These are phyloP conservation scores for Colletotrichum sp. DNA, from an alignment of 2,329 filamentous ascomycete genomes.

Conservation along the genomic window DNA sequence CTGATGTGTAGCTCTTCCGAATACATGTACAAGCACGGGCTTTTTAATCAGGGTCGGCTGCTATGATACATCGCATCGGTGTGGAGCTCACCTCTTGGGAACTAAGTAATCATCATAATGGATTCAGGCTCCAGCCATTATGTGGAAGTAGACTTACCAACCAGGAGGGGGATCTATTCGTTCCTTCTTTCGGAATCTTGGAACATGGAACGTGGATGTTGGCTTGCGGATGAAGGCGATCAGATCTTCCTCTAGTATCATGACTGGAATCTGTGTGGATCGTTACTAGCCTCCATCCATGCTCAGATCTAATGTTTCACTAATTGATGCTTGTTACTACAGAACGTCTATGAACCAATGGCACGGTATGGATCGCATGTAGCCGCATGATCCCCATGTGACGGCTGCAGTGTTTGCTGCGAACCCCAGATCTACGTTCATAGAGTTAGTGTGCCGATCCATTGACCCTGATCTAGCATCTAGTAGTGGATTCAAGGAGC, in stretches of 20 bases:
- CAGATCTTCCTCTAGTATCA: background rate
- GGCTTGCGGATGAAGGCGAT: background rate
- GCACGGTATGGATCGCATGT: background rate
- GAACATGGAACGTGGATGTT: accelerated
- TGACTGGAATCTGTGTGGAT: background rate
- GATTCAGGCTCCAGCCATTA: background rate
- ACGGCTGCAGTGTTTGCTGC: background rate
- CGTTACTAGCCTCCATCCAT: background rate
- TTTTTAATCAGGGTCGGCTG: accelerated
- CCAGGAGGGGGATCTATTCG: background rate
- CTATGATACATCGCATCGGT: background rate
- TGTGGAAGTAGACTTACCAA: background rate
- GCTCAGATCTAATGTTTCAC: background rate
- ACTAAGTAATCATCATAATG: background rate
- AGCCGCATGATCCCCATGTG: background rate
- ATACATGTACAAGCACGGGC: too few relatives aligned
- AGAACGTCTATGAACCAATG: background rate
- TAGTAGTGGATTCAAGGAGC: background rate
- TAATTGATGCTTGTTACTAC: background rate
- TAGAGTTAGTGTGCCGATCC: background rate
- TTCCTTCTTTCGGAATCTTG: background rate
- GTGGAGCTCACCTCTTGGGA: background rate
- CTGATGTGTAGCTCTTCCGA: background rate
- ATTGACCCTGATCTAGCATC: background rate
- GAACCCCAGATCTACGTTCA: background rate